Evolutionary conservation across 1,139 yeast genomes (phyloP).

Genomic region (Candida sp.): DNA sequence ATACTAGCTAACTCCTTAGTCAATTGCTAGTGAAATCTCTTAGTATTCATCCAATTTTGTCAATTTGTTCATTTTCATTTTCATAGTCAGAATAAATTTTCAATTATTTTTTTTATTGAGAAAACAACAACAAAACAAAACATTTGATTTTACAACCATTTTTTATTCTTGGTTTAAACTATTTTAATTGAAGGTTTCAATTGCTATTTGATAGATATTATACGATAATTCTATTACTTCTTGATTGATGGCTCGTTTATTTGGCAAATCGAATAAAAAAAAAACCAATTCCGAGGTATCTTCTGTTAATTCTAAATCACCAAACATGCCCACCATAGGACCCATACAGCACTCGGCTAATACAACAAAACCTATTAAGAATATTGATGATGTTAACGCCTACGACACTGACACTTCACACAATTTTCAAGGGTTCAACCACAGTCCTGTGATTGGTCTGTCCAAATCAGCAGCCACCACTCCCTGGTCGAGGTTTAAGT

Average conservation of each 20-base stretch:
- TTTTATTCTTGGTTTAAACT: no score
- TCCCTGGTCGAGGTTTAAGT: conserved; percentile 78
- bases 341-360: neutral
- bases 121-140: no score
- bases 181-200: no score
- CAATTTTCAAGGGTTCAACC: neutral
- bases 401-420: neutral
- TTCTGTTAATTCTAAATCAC: neutral
- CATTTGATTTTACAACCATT: neutral
- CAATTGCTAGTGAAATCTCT: no score
- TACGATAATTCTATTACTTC: no score
- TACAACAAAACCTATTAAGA: neutral
- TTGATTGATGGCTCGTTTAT: conserved; percentile 2
- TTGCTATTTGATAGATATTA: no score
- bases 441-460: neutral
- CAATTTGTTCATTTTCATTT: no score
- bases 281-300: conserved; percentile 1
- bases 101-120: no score
- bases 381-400: neutral
- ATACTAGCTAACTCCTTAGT: no score
- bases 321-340: neutral
- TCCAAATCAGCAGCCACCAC: conserved; percentile 18
- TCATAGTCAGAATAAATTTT: no score
- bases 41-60: no score
- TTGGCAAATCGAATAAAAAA: conserved; percentile 1